Conservation (phyloP, 106 monocot genomes). For the Phalaenopsis aphrodite region DNA sequence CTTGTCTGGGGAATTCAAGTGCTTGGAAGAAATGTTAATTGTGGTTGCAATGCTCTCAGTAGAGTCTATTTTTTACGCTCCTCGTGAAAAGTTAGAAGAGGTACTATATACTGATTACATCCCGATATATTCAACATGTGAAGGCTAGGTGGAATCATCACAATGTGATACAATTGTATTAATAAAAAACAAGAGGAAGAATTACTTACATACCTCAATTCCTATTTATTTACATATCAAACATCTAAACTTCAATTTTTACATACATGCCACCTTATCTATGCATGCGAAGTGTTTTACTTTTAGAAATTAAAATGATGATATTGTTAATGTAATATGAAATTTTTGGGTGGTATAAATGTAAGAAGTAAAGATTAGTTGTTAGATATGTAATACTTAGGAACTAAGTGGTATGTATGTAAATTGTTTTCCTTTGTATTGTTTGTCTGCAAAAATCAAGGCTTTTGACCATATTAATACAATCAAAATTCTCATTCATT, state of each 20-base stretch:
- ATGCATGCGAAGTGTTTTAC: too few relatives aligned
- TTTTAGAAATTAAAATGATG: too few relatives aligned
- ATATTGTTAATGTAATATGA: too few relatives aligned
- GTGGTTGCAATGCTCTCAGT: slow-evolving; percentile 95
- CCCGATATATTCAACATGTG: not conserved
- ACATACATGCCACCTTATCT: too few relatives aligned
- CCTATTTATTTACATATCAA: too few relatives aligned
- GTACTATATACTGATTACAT: slow-evolving; percentile 23
- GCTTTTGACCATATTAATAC: not conserved
- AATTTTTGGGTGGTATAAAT: too few relatives aligned
- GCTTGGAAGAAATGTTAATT: slow-evolving; percentile 96
- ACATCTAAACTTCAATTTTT: too few relatives aligned
- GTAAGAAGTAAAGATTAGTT: too few relatives aligned
- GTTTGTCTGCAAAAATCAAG: not conserved
- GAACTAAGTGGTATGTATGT: too few relatives aligned
- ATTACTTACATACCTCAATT: too few relatives aligned
- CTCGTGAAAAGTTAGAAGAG: slow-evolving; percentile 83
- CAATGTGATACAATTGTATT: not conserved
- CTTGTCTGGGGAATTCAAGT: slow-evolving; percentile 59
- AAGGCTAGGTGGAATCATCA: not conserved
- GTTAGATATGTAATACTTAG: too few relatives aligned
- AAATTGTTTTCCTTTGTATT: not conserved
- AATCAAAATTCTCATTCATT: not conserved
- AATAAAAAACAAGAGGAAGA: not conserved
- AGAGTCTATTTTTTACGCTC: slow-evolving; percentile 83